Percentiles rank a stretch among this genome's conserved stretches.
Evolutionary conservation across 352 stramenopile genomes (phyloP).

Genomic region (Globisporangium cylindrosporum): DNA sequence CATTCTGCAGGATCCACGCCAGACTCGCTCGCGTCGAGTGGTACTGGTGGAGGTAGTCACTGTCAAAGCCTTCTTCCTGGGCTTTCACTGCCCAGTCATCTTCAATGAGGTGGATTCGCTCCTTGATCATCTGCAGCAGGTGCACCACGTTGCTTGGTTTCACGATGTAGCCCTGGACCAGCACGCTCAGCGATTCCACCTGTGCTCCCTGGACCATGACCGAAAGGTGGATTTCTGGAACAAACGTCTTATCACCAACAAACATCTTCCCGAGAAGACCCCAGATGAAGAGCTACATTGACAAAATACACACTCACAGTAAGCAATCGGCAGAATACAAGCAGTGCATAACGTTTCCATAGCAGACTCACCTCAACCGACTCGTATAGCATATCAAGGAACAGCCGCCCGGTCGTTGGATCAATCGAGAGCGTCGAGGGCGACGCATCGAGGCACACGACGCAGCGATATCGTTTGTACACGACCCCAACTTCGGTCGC

Average conservation of each 20-base stretch:
- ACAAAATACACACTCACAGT: neutral
- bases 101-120: constrained; percentile 78
- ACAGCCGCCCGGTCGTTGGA: constrained; percentile 58
- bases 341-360: neutral
- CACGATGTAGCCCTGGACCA: constrained; percentile 81
- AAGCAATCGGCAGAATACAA: neutral
- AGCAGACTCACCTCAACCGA: constrained; percentile 41
- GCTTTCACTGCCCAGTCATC: constrained; percentile 68
- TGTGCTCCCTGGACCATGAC: constrained; percentile 78
- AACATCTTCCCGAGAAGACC: constrained; percentile 58
- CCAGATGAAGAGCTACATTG: constrained; percentile 65
- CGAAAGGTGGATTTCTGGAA: constrained; percentile 72
- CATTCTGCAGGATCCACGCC: constrained; percentile 82
- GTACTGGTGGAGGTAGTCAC: constrained; percentile 17
- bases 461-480: constrained; percentile 78
- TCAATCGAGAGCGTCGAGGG: constrained; percentile 85
- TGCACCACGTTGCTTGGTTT: constrained; percentile 45
- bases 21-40: constrained; percentile 46
- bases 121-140: constrained; percentile 67
- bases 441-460: constrained; percentile 82
- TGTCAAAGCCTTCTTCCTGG: constrained; percentile 22
- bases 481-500: constrained; percentile 50
- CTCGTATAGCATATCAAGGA: constrained; percentile 80
- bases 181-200: constrained; percentile 76
- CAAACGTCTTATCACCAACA: constrained; percentile 44